Percentiles rank a stretch among this genome's conserved stretches.
Evolutionary conservation across 1,139 yeast species (phyloP).

Genomic region (Suhomyces bolitotheri): DNA sequence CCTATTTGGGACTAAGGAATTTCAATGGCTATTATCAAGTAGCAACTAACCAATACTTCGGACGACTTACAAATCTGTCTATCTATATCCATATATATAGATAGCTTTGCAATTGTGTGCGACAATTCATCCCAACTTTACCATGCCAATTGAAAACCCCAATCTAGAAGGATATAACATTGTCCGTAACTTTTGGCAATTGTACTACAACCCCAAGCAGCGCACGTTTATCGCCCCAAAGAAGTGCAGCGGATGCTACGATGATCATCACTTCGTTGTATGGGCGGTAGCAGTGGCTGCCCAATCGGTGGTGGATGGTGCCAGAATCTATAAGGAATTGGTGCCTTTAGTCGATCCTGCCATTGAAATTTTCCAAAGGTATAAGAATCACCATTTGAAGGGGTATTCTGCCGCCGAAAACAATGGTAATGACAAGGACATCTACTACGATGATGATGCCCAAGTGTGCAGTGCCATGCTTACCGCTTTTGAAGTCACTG

Average conservation of each 20-base stretch:
- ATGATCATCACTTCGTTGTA: slow-evolving; percentile 56
- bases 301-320: slow-evolving; percentile 63
- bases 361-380: slow-evolving; percentile 50
- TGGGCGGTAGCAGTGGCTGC: slow-evolving; percentile 72
- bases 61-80: no score
- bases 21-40: slow-evolving; percentile 5
- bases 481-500: slow-evolving; percentile 70
- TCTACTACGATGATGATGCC: slow-evolving; percentile 76
- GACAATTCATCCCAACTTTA: neutral
- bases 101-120: neutral
- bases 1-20: slow-evolving; percentile 9
- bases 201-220: slow-evolving; percentile 45
- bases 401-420: slow-evolving; percentile 64
- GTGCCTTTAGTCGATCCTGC: slow-evolving; percentile 60
- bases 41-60: slow-evolving; percentile 7
- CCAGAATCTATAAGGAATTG: slow-evolving; percentile 55
- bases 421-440: slow-evolving; percentile 57
- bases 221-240: slow-evolving; percentile 46
- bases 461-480: slow-evolving; percentile 69
- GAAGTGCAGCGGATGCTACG: slow-evolving; percentile 51
- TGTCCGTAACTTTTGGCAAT: slow-evolving; percentile 46
- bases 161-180: slow-evolving; percentile 54
- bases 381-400: slow-evolving; percentile 50
- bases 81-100: slow-evolving; percentile 1
- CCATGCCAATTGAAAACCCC: slow-evolving; percentile 39